Conservation (phyloP, 2,329 filamentous ascomycete species). For the Exophiala mesophila region DNA sequence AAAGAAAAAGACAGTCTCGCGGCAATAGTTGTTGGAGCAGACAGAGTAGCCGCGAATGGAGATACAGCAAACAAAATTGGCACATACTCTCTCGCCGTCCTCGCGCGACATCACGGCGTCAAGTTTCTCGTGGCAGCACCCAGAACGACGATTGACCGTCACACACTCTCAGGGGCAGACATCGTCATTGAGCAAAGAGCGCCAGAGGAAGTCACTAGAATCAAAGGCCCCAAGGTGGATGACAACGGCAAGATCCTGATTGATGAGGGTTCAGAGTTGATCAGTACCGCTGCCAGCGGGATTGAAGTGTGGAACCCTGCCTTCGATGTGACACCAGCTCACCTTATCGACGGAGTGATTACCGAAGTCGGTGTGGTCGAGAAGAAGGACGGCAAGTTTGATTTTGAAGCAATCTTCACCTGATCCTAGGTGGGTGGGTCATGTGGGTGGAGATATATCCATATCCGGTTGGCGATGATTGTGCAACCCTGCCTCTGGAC, state of each 20-base stretch:
- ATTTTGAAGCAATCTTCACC: conserved; percentile 44
- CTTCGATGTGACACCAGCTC: conserved; percentile 88
- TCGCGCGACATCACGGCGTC: conserved; percentile 79
- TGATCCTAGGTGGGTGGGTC: conserved; percentile 9
- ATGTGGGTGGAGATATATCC: no score
- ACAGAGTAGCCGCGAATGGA: conserved; percentile 91
- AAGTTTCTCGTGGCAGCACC: conserved; percentile 95
- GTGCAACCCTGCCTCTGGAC: no score
- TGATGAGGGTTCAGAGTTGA: conserved; percentile 58
- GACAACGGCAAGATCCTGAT: conserved; percentile 58
- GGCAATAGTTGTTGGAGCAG: conserved; percentile 89
- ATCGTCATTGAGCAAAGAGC: conserved; percentile 91
- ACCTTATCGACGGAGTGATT: conserved; percentile 86
- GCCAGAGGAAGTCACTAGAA: conserved; percentile 73
- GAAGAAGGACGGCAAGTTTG: conserved; percentile 68
- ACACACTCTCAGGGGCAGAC: conserved; percentile 67
- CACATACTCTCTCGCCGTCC: conserved; percentile 87
- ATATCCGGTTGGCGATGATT: no score
- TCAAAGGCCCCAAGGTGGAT: conserved; percentile 69
- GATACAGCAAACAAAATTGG: conserved; percentile 99
- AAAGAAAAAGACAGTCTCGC: conserved; percentile 60
- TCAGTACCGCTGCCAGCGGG: conserved; percentile 71
- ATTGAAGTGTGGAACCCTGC: conserved; percentile 94
- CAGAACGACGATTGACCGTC: conserved; percentile 85
- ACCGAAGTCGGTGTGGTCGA: conserved; percentile 86